Conservation (phyloP, 805 yeast genomes). For the Pichia nanzhaoensis region DNA sequence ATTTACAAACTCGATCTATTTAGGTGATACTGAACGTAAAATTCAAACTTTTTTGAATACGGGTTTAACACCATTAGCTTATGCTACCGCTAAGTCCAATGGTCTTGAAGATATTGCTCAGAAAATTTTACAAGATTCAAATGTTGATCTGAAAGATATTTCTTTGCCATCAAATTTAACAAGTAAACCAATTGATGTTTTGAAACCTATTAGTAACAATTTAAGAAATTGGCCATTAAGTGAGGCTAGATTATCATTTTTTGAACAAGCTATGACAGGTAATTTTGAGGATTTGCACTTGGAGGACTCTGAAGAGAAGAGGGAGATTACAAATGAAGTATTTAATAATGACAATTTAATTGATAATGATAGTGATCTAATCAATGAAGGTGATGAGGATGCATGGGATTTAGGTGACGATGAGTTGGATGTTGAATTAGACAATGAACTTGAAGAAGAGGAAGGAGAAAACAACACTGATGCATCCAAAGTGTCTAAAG, state of each 20-base stretch:
- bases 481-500: conserved; percentile 39
- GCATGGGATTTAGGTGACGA: conserved; percentile 85
- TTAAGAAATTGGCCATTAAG: conserved; percentile 76
- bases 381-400: conserved; percentile 50
- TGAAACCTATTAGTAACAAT: conserved; percentile 41
- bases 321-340: neutral
- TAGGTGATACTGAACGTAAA: conserved; percentile 69
- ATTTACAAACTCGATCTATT: conserved; percentile 75
- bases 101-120: conserved; percentile 75
- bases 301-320: conserved; percentile 23
- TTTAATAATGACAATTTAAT: conserved; percentile 12
- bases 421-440: conserved; percentile 58
- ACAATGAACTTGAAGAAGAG: conserved; percentile 31
- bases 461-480: conserved; percentile 26
- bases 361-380: conserved; percentile 17
- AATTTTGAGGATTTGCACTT: conserved; percentile 60
- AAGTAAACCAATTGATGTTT: conserved; percentile 36
- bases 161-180: conserved; percentile 28
- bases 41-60: conserved; percentile 65
- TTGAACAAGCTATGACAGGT: conserved; percentile 78
- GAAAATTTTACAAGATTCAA: conserved; percentile 64
- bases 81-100: conserved; percentile 82
- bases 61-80: conserved; percentile 85
- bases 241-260: conserved; percentile 65
- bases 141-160: conserved; percentile 54